Evolutionary conservation across 1,139 yeast genomes (phyloP), one percentile per base, ranked within the genome.

Genomic region (Blastobotrys petasosporus): DNA sequence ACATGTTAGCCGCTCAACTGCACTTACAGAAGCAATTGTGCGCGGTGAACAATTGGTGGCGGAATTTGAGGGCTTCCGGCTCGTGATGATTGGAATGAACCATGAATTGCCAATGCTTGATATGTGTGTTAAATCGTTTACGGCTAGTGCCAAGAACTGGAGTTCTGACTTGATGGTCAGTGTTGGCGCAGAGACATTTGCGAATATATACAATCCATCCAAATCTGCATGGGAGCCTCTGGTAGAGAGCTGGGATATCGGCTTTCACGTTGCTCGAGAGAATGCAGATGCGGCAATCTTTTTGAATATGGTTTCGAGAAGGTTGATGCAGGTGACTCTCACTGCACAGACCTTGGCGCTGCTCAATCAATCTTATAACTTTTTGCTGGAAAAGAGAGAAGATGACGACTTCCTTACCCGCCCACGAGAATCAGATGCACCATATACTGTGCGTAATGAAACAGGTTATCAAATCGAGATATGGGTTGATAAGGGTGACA

Each of bases 151-250:
- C 0, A 74, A 77, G 46, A 86, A 92, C 59, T 94, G 99, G 99
- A 84, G 96, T 0, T 81, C 94, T 1, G 94, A 87, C 54, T 52
- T 68, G 33, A 54, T 61, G 56, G 86, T 90, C 0, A 84, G 82
- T 51, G 73, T 84, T 0, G 79, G 79, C 29, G 66, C 90, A 29
- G 86, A 81, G 54, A 76, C 88, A 0, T 79, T 71, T 54, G 76
- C 85, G 10, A 92, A 90, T 62, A 80, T 90, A 20, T 92, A 84
- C 70, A 92, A 92, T 62, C 90, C 90, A 61, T 79, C 97, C 0
- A 80, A 87, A 54, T 88, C 97, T 0, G 79, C 94, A 0, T 94
- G 99, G 99, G 98, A 94, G 57, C 97, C 98, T 0, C 69, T 94
- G 40, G 64, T 92, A 42, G 98, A 94, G 57, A 82, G 92, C 0